Evolutionary conservation across 2,329 filamentous ascomycete species (phyloP), one percentile per base, ranked within the genome.

Genomic region (Fusarium succisae): DNA sequence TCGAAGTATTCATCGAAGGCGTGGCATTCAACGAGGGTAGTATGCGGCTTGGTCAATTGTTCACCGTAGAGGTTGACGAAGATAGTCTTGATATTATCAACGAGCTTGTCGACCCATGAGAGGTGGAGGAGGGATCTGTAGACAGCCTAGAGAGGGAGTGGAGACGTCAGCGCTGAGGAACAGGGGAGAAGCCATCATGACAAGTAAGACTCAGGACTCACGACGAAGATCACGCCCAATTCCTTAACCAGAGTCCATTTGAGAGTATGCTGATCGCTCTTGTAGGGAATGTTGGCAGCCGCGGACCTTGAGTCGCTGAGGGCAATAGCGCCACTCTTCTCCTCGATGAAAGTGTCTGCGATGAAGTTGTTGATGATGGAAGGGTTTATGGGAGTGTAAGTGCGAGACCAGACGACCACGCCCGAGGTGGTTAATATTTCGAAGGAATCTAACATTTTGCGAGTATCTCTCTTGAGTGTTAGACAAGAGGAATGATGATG

Each of bases 361-460:
- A 99, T 98, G 83, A 99, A 92, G 86, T 91, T 93, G 87, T 99
- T 98, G 86, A 99, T 92, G 74, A 98, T 88, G 77, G 93, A 91
- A 48, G 93, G 90, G 81, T 91, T 95, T 80, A 97, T 91, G 5
- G 92, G 89, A 62, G 92, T 91, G 82, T 96, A 98, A 32, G 91
- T 92, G 81, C 93, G 92, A 70, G 96, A 98, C 96, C 96, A 99
- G 63, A 99, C 90, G 66, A 99, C 96, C 72, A 99, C 95, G 64
- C 96, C 96, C 8, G 95, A 97, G 43, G 96, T 97, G 69, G 96
- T 98, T 70, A 99, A 84, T 76, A 99, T 96, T 84, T 99, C 96
- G 82, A 99, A 99, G 22, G 94, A 93, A 86, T 99, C 96, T 84
- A 99, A 86, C 96, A 98, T 98, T 66, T 76, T 82, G 78, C 41